These are phyloP conservation scores for Metschnikowia chrysomelidarum DNA, from an alignment of 805 yeast species.

Conservation along the genomic window DNA sequence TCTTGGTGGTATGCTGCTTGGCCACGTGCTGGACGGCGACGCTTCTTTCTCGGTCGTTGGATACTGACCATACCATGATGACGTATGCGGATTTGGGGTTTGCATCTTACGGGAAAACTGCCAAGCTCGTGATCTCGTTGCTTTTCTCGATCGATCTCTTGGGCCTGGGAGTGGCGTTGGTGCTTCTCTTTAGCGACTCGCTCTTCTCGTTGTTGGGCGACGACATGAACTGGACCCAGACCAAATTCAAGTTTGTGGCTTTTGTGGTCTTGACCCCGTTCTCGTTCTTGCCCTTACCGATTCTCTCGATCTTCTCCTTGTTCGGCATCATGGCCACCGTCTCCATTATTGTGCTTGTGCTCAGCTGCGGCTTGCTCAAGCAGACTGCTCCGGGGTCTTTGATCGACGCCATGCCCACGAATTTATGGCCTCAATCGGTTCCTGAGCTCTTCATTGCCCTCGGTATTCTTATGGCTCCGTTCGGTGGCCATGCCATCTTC, in stretches of 20 bases:
- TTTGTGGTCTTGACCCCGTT: slow-evolving; percentile 77
- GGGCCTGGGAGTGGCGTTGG: slow-evolving; percentile 79
- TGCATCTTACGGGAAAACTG: slow-evolving; percentile 44
- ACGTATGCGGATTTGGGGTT: slow-evolving; percentile 31
- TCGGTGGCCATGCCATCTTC: slow-evolving; percentile 83
- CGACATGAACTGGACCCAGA: slow-evolving; percentile 36
- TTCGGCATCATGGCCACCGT: slow-evolving; percentile 72
- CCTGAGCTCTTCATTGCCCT: slow-evolving; percentile 55
- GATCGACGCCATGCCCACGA: slow-evolving; percentile 58
- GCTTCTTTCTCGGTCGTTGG: slow-evolving; percentile 40
- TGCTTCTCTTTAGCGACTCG: slow-evolving; percentile 84
- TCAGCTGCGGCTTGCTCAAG: slow-evolving; percentile 64
- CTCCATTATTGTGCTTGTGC: slow-evolving; percentile 56
- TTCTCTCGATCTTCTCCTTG: slow-evolving; percentile 66
- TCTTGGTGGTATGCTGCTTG: slow-evolving; percentile 59
- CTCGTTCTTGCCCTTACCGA: slow-evolving; percentile 71
- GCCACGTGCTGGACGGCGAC: slow-evolving; percentile 77
- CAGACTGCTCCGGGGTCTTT: slow-evolving; percentile 72
- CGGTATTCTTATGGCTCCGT: slow-evolving; percentile 74
- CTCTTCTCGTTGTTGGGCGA: slow-evolving; percentile 41
- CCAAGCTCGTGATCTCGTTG: slow-evolving; percentile 69
- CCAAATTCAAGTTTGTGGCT: slow-evolving; percentile 62
- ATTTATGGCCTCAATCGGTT: slow-evolving; percentile 57
- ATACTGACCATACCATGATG: slow-evolving; percentile 29
- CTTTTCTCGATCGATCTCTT: slow-evolving; percentile 74